Evolutionary conservation across 2,329 filamentous ascomycete genomes (phyloP).

Genomic region (Elsinoe arachidis): DNA sequence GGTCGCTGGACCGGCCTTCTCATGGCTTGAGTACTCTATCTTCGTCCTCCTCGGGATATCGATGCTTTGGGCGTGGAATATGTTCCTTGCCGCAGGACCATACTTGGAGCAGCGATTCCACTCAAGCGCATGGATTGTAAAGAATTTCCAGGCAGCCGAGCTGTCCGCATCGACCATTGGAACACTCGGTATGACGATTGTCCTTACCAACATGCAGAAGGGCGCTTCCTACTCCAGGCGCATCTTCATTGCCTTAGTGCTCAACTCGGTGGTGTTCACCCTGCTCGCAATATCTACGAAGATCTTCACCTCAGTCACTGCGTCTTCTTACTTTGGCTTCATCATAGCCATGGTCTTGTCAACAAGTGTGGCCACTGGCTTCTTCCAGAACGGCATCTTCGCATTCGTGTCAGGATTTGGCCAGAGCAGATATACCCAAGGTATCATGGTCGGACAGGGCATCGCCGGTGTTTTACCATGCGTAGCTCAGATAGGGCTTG

Average conservation of each 20-base stretch:
- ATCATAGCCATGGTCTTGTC: constrained; percentile 70
- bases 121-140: constrained; percentile 58
- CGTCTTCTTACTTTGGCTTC: constrained; percentile 67
- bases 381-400: constrained; percentile 91
- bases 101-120: constrained; percentile 84
- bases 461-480: constrained; percentile 85
- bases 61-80: constrained; percentile 99
- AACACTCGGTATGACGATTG: constrained; percentile 66
- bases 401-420: constrained; percentile 84
- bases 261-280: constrained; percentile 69
- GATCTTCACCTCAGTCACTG: constrained; percentile 52
- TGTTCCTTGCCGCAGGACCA: constrained; percentile 90
- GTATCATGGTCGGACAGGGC: constrained; percentile 90
- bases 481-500: constrained; percentile 75
- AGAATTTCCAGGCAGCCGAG: constrained; percentile 84
- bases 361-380: constrained; percentile 70
- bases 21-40: constrained; percentile 75
- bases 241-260: constrained; percentile 65
- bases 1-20: constrained; percentile 46
- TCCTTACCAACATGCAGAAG: constrained; percentile 72
- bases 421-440: constrained; percentile 82
- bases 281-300: constrained; percentile 74
- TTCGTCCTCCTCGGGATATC: constrained; percentile 80
- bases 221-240: constrained; percentile 80
- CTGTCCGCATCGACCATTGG: constrained; percentile 77